Conservation (phyloP, 805 yeast species). For the Tetrapisispora iriomotensis region DNA sequence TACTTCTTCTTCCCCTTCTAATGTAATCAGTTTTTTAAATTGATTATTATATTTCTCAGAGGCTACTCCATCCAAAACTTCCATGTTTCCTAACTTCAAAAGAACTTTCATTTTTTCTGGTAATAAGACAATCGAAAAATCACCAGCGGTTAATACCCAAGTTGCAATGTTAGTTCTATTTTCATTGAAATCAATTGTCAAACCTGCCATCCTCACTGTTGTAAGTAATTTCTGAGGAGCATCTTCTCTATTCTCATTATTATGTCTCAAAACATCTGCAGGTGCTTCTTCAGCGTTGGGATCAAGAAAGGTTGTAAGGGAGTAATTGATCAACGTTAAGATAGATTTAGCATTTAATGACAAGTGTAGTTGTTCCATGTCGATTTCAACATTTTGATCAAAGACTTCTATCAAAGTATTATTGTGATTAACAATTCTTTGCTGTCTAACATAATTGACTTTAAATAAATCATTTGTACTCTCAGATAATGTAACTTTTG, state of each 20-base stretch:
- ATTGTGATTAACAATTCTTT: conserved; percentile 48
- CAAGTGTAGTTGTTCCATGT: conserved; percentile 68
- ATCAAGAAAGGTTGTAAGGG: conserved; percentile 78
- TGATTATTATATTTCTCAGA: conserved; percentile 50
- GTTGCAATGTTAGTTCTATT: conserved; percentile 79
- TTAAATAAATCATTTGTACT: conserved; percentile 45
- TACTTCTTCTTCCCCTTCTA: conserved; percentile 68
- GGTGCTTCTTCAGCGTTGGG: conserved; percentile 61
- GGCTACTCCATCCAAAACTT: conserved; percentile 58
- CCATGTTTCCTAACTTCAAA: conserved; percentile 68
- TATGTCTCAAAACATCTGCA: conserved; percentile 62
- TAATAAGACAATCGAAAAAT: conserved; percentile 50
- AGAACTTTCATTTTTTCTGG: conserved; percentile 70
- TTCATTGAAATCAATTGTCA: conserved; percentile 68
- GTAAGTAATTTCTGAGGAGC: conserved; percentile 72
- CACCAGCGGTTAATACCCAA: conserved; percentile 62
- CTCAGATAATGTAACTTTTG: conserved; percentile 23
- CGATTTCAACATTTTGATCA: conserved; percentile 66
- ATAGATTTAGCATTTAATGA: conserved; percentile 70
- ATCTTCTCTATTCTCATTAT: conserved; percentile 43
- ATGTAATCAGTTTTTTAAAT: conserved; percentile 57
- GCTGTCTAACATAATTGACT: conserved; percentile 47
- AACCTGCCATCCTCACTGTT: conserved; percentile 57
- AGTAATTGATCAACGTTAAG: conserved; percentile 68
- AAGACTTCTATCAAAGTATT: conserved; percentile 48